Base-by-base conservation (phyloP, 176 grass and related monocot genomes). In the Musa beccarii region DNA sequence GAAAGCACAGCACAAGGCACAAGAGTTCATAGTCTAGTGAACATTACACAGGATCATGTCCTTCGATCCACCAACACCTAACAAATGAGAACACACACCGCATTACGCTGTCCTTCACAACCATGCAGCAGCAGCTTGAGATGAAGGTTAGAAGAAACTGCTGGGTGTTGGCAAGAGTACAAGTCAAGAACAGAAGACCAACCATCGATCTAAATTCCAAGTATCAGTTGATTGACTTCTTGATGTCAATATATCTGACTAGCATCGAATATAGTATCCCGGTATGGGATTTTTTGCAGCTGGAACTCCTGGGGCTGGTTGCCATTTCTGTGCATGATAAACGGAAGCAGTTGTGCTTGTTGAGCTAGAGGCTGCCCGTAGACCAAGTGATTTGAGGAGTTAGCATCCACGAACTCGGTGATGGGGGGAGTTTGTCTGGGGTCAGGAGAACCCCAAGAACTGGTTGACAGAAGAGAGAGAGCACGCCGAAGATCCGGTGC, bases 381-480 rank as follows among this genome's bases (percentile, higher is more conserved):
- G 17, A 51, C 20, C 75, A 61, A 77, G 59, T 53, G 49, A 51
- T 25, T 65, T 2, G 75, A 66, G 49, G 49, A 51, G 49, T 52
- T 66, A 17, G 61, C 49, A 17, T 77, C 59, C n/a, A 25, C 49
- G 24, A 77, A 20, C 54, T 66, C 28, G 5, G 52, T 8, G 13
- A 53, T 9, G 17, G 73, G 52, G 26, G 75, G 66, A 52, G 49
- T 24, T 77, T 63, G 49, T 64, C 75, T 49, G 52, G 75, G 61
- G 21, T 77, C 75, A 66, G n/a, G 20, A 23, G 75, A 77, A 66
- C 20, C 61, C 75, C 75, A 77, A 52, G 75, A 23, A 77, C 24
- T 53, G 49, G 75, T 15, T 77, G 75, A 77, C 75, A 77, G 75
- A 77, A 77, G 75, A 77, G 75, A 77, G 75, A 77, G 61, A 77